Evolutionary conservation across 2,329 filamentous ascomycete species (phyloP), one percentile per base, ranked within the genome.

Genomic region (Aureobasidium musti): DNA sequence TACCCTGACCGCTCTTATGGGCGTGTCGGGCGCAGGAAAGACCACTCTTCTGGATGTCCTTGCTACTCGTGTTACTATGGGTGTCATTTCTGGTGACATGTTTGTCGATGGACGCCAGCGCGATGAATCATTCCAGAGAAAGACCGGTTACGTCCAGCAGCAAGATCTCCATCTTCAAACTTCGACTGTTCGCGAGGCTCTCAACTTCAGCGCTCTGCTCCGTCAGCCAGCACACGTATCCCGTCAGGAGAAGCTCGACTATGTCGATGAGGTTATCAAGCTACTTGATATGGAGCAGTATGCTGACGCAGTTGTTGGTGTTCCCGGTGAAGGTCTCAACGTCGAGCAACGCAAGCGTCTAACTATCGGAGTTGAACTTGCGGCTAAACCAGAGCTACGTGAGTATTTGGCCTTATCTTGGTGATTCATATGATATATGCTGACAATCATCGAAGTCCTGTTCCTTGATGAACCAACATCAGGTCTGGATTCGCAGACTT

Each of bases 301-400:
- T 72, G 92, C 93, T 17, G 92, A 96, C 75, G 93, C 93, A 19
- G 84, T 97, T 52, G 91, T 97, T 65, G 94, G 93, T 83, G 89
- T 96, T 33, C 91, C 91, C 6, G 92, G 93, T 69, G 91, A 96
- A 81, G 92, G 91, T 78, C 84, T 91, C 43, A 91, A 91, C 74
- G 83, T 79, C 26, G 86, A 88, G 74, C 86, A 89, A 75, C 82
- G 86, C 21, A 89, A 89, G 75, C 90, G 92, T 73, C 84, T 97
- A 7, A 97, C 93, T 0, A 97, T 98, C 69, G 94, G 92, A 78
- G 93, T 98, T n/a, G 94, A 98, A 76, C 84, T 98, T 28, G 93
- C 92, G 49, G 94, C 94, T 7, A 97, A 95, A 80, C 94, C 94
- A 6, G 88, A 91, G 47, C 83, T 97, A 63, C 84, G 33, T 35